Evolutionary conservation across 805 yeast genomes (phyloP).

Genomic region (Debaryomyces tyrocola): DNA sequence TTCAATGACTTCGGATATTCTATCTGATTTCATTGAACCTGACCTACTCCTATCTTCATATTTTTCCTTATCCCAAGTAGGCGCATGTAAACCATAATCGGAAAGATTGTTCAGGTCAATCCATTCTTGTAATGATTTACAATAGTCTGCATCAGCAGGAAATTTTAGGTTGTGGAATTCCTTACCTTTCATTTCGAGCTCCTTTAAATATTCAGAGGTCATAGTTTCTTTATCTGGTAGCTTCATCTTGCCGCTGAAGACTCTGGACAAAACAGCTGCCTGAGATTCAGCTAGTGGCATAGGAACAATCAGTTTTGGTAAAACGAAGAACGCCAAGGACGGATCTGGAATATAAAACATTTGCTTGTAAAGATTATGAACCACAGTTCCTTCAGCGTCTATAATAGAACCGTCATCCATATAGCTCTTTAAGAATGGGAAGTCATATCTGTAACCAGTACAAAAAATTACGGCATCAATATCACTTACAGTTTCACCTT

Average conservation of each 20-base stretch:
- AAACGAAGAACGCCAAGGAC: conserved; percentile 40
- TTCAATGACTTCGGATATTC: conserved; percentile 8
- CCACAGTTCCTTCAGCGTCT: conserved; percentile 33
- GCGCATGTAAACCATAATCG: conserved; percentile 7
- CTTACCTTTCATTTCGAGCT: conserved; percentile 23
- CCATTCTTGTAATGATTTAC: conserved; percentile 36
- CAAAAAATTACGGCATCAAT: conserved; percentile 35
- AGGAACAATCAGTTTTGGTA: conserved; percentile 49
- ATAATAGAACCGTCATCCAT: conserved; percentile 16
- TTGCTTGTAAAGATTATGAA: conserved; percentile 45
- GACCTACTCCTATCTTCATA: conserved; percentile 3
- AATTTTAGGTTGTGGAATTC: conserved; percentile 42
- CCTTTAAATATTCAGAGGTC: conserved; percentile 28
- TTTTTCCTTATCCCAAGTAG: conserved; percentile 7
- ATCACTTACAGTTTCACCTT: conserved; percentile 21
- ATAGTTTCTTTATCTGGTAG: conserved; percentile 41
- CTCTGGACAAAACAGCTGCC: conserved; percentile 43
- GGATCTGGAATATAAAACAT: conserved; percentile 48
- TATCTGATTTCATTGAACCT: conserved; percentile 5
- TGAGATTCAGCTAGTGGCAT: conserved; percentile 53
- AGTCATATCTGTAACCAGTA: conserved; percentile 38
- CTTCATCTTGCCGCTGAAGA: conserved; percentile 40
- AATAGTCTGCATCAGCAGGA: conserved; percentile 63
- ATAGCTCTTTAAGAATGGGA: conserved; percentile 32
- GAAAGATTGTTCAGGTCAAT: conserved; percentile 8